Base-by-base conservation (phyloP, 768 basidiomycete species). In the Boletellus ananas region DNA sequence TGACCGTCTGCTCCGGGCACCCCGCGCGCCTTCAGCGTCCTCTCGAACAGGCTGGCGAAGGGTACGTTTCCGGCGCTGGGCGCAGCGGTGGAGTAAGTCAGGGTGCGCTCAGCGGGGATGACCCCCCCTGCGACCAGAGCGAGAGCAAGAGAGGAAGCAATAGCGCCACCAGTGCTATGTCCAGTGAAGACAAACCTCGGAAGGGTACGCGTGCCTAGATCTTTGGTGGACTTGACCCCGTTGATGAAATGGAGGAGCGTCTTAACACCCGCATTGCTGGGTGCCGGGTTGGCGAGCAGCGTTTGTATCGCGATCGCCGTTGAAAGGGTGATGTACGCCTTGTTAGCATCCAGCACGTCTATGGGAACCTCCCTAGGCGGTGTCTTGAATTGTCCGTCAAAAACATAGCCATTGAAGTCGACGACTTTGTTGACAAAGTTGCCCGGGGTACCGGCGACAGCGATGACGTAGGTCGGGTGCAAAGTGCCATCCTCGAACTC, bases 171-270 rank as follows among this genome's bases (percentile, higher is more conserved):
- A 34, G 45, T 13, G 38, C 47, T 33, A 17, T 45, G 43, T 4
- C 56, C 54, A 7, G 54, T 51, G 34, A 51, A 48, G 13, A 57
- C 31, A 23, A 55, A 44, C 37, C 50, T 48, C 6, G 40, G 36
- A 16, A 42, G 33, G n/a, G 34, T 23, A 14, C 38, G 46, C 11
- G 31, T 40, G 11, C n/a, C 16, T 5, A 38, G 46, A 40, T 40
- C 46, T 34, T 40, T 40, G 38, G 13, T 47, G 10, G 46, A 40
- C 34, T 37, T 47, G 21, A 25, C 35, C 1, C 29, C 38, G 18
- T 47, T 21, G 11, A 56, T 39, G 48, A 50, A 55, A 12, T 38
- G 25, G 31, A 38, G 20, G 10, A 55, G 35, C 23, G 40, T 51
- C 18, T 3, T 40, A 18, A 47, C 47, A 35, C 16, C 44, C 6